Evolutionary conservation across 2,329 filamentous ascomycete species (phyloP).

Genomic region (Neofusicoccum cordaticola): DNA sequence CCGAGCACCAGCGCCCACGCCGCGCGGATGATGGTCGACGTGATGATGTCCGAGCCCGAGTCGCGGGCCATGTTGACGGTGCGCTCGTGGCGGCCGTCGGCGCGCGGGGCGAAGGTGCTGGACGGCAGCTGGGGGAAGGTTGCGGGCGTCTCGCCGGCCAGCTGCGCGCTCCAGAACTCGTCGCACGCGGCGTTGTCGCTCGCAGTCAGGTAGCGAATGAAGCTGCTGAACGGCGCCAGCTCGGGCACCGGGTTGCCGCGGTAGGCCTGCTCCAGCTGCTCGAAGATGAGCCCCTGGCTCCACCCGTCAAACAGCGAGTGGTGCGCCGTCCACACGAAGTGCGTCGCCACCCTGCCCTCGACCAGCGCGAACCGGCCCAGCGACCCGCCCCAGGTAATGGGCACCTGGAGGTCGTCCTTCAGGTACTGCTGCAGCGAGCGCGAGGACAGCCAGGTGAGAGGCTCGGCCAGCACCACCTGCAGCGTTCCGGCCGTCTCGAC

Average conservation of each 20-base stretch:
- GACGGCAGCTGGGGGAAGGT: background rate
- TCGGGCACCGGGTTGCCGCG: background rate
- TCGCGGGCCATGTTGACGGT: background rate
- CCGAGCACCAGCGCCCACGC: constrained; percentile 27
- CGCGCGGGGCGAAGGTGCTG: background rate
- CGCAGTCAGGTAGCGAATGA: background rate
- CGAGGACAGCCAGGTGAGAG: constrained; percentile 17
- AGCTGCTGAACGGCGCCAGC: background rate
- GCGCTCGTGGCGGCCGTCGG: background rate
- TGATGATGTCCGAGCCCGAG: constrained; percentile 11
- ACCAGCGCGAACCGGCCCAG: constrained; percentile 40
- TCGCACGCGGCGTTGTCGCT: background rate
- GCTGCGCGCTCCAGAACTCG: background rate
- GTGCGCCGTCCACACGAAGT: constrained; percentile 26
- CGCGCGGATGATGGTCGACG: constrained; percentile 24
- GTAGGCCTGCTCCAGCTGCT: background rate
- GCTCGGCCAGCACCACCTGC: constrained; percentile 30
- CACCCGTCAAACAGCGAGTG: constrained; percentile 39
- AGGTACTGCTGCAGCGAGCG: constrained; percentile 22
- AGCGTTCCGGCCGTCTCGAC: constrained; percentile 29
- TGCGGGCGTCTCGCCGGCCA: background rate
- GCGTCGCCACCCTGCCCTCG: constrained; percentile 12
- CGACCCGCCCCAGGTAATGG: constrained; percentile 39
- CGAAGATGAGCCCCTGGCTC: constrained; percentile 12
- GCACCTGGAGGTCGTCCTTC: constrained; percentile 31